Base-by-base conservation (phyloP, 73 alveolate species). In the Paramecium pentaurelia region DNA sequence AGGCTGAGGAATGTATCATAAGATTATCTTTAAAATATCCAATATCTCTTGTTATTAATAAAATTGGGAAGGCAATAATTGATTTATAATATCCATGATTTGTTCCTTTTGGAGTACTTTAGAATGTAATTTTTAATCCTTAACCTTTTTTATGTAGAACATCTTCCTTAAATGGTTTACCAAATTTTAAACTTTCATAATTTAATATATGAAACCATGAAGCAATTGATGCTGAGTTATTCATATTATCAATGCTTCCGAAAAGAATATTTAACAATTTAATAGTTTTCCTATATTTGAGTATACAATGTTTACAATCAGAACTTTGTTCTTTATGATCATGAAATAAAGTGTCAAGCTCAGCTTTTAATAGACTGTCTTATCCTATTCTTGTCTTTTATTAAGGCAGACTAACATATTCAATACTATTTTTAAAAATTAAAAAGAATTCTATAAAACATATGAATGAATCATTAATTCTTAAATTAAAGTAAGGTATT, bases 241-340 rank as follows among this genome's bases (percentile, higher is more conserved):
- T 20, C 1, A 25, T 8, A 28, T 28, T 34, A 16, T 64, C 10
- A 9, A 64, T 64, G 22, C 49, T 32, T 20, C 91, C 91, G 2
- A 80, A 32, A 9, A 80, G 42, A 10, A 80, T 47, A 27, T 80
- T 80, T 11, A 42, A n/a, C 14, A 80, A 20, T 4, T 16, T 34
- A 42, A 47, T 80, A 20, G 91, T 32, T 44, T 80, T 80, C 18
- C 58, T 80, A 32, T 27, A 80, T 80, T 80, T 80, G 20, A 80
- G 49, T 18, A 45, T 45, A 42, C 91, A 80, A 80, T 80, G 91
- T 25, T 80, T 80, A 36, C 91, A 80, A 42, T 80, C 91, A 45
- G 27, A 8, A 80, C 84, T 64, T 34, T 64, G 12, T 64, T 80
- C 34, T 44, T 80, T 49, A 27, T 80, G 91, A 80, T 80, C 91